These are phyloP conservation scores for Ophiocordyceps robertsii DNA, from an alignment of 2,329 filamentous ascomycete genomes.

Conservation along the genomic window DNA sequence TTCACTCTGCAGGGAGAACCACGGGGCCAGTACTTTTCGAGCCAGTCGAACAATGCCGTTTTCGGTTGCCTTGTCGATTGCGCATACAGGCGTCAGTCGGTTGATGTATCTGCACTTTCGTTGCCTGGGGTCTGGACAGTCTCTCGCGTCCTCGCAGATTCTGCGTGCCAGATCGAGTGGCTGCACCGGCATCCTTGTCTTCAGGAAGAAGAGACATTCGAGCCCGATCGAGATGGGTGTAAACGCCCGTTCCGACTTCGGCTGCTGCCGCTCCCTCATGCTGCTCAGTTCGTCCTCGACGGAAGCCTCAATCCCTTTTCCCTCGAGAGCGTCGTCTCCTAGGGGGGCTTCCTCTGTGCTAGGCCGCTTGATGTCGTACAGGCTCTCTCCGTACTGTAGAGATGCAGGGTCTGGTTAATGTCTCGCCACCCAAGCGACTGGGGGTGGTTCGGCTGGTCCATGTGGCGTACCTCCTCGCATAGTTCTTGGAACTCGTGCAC, in stretches of 20 bases:
- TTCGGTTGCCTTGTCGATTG: conserved; percentile 51
- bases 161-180: conserved; percentile 38
- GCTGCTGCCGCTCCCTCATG: conserved; percentile 33
- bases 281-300: conserved; percentile 59
- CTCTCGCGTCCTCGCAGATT: conserved; percentile 41
- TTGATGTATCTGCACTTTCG: conserved; percentile 46
- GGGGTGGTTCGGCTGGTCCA: background rate
- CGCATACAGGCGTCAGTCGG: conserved; percentile 36
- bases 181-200: conserved; percentile 39
- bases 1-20: conserved; percentile 39
- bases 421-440: background rate
- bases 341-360: conserved; percentile 17
- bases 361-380: conserved; percentile 37
- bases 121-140: conserved; percentile 24
- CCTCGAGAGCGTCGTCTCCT: conserved; percentile 28
- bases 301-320: conserved; percentile 56
- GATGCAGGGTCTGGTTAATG: conserved; percentile 4
- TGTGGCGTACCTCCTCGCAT: conserved; percentile 47
- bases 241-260: conserved; percentile 33
- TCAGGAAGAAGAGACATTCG: conserved; percentile 52
- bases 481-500: conserved; percentile 52
- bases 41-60: conserved; percentile 54
- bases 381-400: conserved; percentile 48
- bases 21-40: conserved; percentile 43
- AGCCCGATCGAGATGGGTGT: conserved; percentile 39